Base-by-base conservation (phyloP, 768 basidiomycete genomes). In the Lactarius psammicola region DNA sequence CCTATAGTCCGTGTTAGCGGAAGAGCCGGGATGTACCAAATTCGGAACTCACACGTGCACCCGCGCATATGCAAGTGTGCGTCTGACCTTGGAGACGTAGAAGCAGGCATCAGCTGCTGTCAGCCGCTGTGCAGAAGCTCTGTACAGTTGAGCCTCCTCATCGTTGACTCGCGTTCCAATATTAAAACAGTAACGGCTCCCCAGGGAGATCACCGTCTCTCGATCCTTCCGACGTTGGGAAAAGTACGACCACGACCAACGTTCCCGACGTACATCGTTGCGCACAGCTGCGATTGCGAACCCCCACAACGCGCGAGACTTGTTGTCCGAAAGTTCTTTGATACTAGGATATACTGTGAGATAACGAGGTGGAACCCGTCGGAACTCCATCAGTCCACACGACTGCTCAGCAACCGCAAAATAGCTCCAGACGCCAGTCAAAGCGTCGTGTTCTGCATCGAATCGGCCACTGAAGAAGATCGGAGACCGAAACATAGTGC, bases 161-260 rank as follows among this genome's bases (percentile, higher is more conserved):
- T 23, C 7, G 30, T 38, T 63, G 49, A 71, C 64, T 11, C 65
- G 60, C 31, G 38, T 58, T 28, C 74, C 72, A 31, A 67, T 74
- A 20, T 17, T 34, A 10, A 54, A 49, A 11, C 55, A 44, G 42
- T 60, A 60, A 7, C 74, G 72, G 31, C 71, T 69, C 31, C 65
- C 63, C 56, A 76, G 62, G 36, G 75, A 66, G 38, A 76, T 67
- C 51, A 74, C 74, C 1, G 68, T 60, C 6, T 64, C 33, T 23
- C 76, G 62, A 2, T 67, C 64, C 57, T 73, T 67, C 36, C 75
- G 68, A 33, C 77, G 72, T 54, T 75, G 73, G 33, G 68, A 33
- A 68, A 78, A 75, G 56, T 72, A 75, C 36, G 71, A 59, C 76
- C 75, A 76, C 7, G 73, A 60, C 73, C 72, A 76, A 1, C 60